Base-by-base conservation (phyloP, 2,329 filamentous ascomycete species). In the Cladosporium sp. region DNA sequence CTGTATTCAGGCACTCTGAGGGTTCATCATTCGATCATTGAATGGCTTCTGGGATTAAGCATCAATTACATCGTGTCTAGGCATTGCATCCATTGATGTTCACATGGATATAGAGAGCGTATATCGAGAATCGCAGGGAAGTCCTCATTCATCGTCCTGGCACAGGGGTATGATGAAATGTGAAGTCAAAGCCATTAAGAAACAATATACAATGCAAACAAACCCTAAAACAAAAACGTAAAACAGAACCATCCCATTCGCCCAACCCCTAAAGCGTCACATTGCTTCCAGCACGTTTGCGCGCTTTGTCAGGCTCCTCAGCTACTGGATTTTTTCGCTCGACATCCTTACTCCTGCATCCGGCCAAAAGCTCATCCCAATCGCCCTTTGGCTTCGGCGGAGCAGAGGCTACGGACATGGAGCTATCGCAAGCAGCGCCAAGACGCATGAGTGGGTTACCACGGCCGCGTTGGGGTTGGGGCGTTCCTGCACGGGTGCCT, bases 321-420 rank as follows among this genome's bases (percentile, higher is more conserved):
- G 28, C 32, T 35, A 19, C 17, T 36, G 39, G 20, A 37, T 45
- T 34, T 28, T 35, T 28, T 39, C 52, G 52, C 52, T 55, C 52
- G 19, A 51, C 28, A 57, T 50, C 48, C 25, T 57, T 57, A 25
- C 32, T 51, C 55, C 25, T 57, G 28, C 45, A 51, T 37, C 45
- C 45, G n/a, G 55, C 47, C 24, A 51, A 57, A 28, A 57, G 47
- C 44, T 57, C 55, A 22, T 51, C 55, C 55, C 55, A 57, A n/a
- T 57, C 45, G 17, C 55, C 55, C 22, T 51, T 57, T 3, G 55
- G 55, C 47, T 50, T 57, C 15, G 55, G 48, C 25, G 55, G 55
- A 28, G 55, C 55, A 32, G 55, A 50, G 6, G 55, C 55, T 22
- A 51, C 45, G 37, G 45, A 50, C 36, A 57, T 57, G n/a, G 55